A percentile compares a stretch with the other conserved stretches of the same genome.
Conservation (phyloP, 2,329 filamentous ascomycete species). For the Cordyceps fumosorosea region DNA sequence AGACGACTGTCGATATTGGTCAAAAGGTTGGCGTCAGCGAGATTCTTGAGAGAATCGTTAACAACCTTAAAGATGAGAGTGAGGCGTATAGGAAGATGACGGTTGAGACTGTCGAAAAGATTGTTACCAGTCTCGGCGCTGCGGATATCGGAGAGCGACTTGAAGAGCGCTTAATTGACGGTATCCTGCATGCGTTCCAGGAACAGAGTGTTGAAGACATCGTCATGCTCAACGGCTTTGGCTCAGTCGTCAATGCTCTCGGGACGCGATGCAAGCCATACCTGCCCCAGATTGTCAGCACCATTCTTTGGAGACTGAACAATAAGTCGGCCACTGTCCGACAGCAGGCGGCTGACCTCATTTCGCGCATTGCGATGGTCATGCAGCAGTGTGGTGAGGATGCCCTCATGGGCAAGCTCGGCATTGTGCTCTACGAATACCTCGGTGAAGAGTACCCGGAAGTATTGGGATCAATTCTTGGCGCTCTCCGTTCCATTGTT, state of each 20-base stretch:
- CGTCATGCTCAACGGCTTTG: conserved; percentile 94
- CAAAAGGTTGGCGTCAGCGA: conserved; percentile 97
- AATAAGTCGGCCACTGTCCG: conserved; percentile 96
- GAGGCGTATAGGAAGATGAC: conserved; percentile 99
- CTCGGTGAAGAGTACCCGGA: conserved; percentile 98
- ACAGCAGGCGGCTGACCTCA: conserved; percentile 93
- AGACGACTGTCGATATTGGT: conserved; percentile 93
- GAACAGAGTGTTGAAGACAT: conserved; percentile 96
- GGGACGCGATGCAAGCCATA: conserved; percentile 94
- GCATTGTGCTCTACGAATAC: conserved; percentile 93
- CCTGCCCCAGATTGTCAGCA: conserved; percentile 92
- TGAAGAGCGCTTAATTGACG: conserved; percentile 90
- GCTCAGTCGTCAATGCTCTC: conserved; percentile 92
- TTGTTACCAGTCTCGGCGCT: conserved; percentile 85
- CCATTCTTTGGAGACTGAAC: conserved; percentile 92
- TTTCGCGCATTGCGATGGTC: conserved; percentile 94
- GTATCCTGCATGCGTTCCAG: conserved; percentile 93
- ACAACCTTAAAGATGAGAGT: conserved; percentile 95
- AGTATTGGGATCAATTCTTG: conserved; percentile 91
- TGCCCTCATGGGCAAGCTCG: conserved; percentile 89
- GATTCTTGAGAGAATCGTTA: conserved; percentile 87
- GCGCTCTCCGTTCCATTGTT: conserved; percentile 90
- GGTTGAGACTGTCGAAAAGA: conserved; percentile 94
- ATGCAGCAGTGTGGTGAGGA: conserved; percentile 99
- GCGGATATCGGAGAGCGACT: conserved; percentile 89